These are phyloP conservation scores for Chaetomiaceae sp. DNA, from an alignment of 2,329 filamentous ascomycete genomes.

Conservation along the genomic window DNA sequence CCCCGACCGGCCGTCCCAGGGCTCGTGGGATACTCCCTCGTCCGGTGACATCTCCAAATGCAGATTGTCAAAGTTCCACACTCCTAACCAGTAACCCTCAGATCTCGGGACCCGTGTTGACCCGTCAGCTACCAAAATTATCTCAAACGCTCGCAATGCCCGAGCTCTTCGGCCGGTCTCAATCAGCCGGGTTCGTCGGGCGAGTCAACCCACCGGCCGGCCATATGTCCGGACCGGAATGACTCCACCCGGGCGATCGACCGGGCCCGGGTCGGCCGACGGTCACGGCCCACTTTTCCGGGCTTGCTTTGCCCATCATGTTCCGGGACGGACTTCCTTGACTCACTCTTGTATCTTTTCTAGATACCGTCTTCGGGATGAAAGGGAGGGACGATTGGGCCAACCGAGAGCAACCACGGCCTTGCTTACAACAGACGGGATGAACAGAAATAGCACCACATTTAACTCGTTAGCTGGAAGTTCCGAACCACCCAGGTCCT, in stretches of 20 bases:
- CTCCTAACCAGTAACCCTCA: background rate
- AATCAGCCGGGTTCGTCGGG: background rate
- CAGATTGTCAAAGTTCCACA: too few species aligned
- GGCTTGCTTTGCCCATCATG: background rate
- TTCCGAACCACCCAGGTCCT: too few species aligned
- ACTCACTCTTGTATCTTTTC: too few species aligned
- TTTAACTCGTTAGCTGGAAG: too few species aligned
- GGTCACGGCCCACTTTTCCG: background rate
- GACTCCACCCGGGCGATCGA: background rate
- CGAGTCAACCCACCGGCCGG: background rate
- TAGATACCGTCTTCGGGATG: too few species aligned
- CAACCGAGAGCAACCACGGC: too few species aligned
- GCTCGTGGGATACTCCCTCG: too few species aligned
- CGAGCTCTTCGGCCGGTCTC: background rate
- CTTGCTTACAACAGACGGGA: background rate
- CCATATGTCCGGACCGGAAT: background rate
- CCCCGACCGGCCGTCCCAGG: too few species aligned
- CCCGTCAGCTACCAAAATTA: slow-evolving; percentile 1
- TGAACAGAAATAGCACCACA: too few species aligned
- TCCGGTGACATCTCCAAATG: too few species aligned
- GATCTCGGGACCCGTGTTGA: background rate
- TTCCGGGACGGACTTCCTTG: too few species aligned
- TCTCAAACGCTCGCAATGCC: background rate
- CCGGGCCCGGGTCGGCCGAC: background rate
- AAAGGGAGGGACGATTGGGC: too few species aligned